Conservation (phyloP, 2,329 filamentous ascomycete genomes). For the Stachybotrys chlorohalonatus region DNA sequence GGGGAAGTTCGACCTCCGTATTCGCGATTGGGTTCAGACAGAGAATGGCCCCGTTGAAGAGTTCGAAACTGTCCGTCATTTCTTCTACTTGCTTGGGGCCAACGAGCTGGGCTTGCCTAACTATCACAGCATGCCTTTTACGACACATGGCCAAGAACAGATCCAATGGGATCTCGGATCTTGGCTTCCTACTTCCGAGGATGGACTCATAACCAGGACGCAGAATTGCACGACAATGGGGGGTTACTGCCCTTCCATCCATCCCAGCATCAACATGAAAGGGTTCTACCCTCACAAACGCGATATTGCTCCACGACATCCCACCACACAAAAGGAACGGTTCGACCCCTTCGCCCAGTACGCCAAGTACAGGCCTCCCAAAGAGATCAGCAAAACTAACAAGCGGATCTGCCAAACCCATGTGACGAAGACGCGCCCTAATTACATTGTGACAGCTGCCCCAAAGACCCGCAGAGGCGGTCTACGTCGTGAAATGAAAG, state of each 20-base stretch:
- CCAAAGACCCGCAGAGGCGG: too few relatives aligned
- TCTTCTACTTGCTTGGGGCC: neutral
- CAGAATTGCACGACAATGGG: neutral
- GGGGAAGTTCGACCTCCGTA: neutral
- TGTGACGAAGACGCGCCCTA: too few relatives aligned
- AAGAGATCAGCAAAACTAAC: too few relatives aligned
- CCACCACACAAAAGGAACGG: neutral
- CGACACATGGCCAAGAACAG: too few relatives aligned
- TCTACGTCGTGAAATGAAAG: too few relatives aligned
- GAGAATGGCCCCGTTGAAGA: neutral
- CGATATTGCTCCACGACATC: neutral
- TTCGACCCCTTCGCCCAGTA: neutral
- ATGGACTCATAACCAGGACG: neutral
- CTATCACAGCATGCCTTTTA: neutral
- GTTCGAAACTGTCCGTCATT: neutral
- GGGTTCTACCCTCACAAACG: neutral
- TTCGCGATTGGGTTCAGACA: neutral
- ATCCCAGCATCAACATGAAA: neutral
- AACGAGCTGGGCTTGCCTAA: neutral
- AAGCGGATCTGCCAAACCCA: too few relatives aligned
- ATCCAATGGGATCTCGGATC: neutral
- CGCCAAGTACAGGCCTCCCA: too few relatives aligned
- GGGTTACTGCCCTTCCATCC: neutral
- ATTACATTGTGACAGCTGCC: too few relatives aligned
- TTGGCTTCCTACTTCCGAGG: neutral